Percentiles rank a stretch among this genome's conserved stretches.
Conservation (phyloP, 1,139 yeast genomes). For the Diutina ranongensis region DNA sequence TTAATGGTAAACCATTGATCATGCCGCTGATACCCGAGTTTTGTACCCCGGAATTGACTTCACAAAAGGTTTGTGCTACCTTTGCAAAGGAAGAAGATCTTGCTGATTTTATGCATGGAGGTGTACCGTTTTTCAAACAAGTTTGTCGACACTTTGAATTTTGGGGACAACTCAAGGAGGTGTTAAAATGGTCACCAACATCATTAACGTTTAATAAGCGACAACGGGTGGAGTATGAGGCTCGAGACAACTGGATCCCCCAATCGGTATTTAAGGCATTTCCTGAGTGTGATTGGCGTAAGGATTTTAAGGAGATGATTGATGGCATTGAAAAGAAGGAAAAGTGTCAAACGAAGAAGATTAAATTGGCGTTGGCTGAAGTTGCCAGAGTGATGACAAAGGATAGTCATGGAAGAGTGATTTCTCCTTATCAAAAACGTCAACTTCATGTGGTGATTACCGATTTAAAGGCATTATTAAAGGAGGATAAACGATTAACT, state of each 20-base stretch:
- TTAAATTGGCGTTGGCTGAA: too few species aligned
- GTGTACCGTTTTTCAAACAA: not conserved
- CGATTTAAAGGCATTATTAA: too few species aligned
- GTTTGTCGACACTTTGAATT: not conserved
- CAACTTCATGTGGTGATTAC: too few species aligned
- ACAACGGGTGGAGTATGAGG: not conserved
- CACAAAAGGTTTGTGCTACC: not conserved
- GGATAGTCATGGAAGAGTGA: too few species aligned
- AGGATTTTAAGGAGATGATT: not conserved
- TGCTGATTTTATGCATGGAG: not conserved
- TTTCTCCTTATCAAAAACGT: too few species aligned
- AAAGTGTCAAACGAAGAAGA: not conserved
- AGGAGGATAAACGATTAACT: too few species aligned
- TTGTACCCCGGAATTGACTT: not conserved
- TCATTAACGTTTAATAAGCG: not conserved
- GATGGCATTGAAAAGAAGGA: not conserved
- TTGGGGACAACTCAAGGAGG: not conserved
- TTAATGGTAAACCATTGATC: not conserved
- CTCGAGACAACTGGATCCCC: slow-evolving; percentile 9
- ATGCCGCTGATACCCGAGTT: not conserved
- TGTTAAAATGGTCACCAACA: not conserved
- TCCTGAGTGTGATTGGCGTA: slow-evolving; percentile 10
- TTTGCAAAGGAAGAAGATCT: not conserved
- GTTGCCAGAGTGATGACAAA: not conserved
- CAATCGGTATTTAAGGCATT: slow-evolving; percentile 10